Conservation (phyloP, 768 basidiomycete genomes). For the Rhizopogon vesiculosus region DNA sequence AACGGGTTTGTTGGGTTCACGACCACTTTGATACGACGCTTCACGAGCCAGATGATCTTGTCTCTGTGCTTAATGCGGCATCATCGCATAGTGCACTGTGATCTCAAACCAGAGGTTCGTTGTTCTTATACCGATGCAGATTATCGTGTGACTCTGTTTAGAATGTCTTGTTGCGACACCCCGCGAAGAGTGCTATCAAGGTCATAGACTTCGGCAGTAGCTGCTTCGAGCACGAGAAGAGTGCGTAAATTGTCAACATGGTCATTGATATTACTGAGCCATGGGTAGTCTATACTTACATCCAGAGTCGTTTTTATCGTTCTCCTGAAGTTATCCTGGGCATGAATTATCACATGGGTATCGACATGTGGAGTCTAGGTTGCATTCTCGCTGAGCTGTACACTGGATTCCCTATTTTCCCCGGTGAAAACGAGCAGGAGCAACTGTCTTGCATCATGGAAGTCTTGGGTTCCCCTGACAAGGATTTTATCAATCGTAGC, state of each 20-base stretch:
- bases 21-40: conserved; percentile 89
- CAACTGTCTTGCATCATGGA: conserved; percentile 99
- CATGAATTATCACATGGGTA: conserved; percentile 99
- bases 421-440: conserved; percentile 98
- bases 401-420: conserved; percentile 98
- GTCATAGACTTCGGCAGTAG: conserved; percentile 99
- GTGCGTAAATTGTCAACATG: conserved; percentile 41
- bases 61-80: conserved; percentile 92
- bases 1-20: conserved; percentile 99
- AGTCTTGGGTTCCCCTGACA: conserved; percentile 92
- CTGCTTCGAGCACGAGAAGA: conserved; percentile 98
- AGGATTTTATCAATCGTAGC: conserved; percentile 90
- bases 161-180: conserved; percentile 94
- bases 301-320: conserved; percentile 99
- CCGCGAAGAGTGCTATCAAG: conserved; percentile 93
- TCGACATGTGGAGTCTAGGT: conserved; percentile 99
- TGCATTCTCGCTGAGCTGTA: conserved; percentile 97
- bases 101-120: conserved; percentile 94
- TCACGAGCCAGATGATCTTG: conserved; percentile 93
- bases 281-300: conserved; percentile 90
- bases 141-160: conserved; percentile 25
- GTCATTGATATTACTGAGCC: conserved; percentile 3
- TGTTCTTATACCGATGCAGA: background rate
- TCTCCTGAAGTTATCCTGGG: conserved; percentile 99
- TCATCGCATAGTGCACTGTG: conserved; percentile 97